Conservation (phyloP, 1,139 yeast genomes). For the Arxiozyma bovina region DNA sequence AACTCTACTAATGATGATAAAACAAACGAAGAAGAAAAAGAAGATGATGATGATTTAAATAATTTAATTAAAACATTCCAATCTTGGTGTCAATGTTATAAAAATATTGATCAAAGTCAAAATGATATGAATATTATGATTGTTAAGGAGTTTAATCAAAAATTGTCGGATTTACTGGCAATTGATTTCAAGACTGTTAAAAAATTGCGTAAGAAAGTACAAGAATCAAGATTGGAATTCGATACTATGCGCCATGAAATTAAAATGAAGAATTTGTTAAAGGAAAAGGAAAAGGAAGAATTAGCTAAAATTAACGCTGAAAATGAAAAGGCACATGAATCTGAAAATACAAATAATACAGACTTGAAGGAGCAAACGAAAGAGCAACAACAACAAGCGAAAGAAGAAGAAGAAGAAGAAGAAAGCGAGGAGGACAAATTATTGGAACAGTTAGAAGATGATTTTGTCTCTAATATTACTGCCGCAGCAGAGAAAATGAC, state of each 20-base stretch:
- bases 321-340: not conserved
- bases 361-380: not conserved
- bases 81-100: conserved; percentile 46
- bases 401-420: conserved; percentile 1
- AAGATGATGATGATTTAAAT: conserved; percentile 27
- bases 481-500: conserved; percentile 72
- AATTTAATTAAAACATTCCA: conserved; percentile 22
- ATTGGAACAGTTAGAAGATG: conserved; percentile 64
- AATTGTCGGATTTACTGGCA: conserved; percentile 44
- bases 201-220: conserved; percentile 58
- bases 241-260: conserved; percentile 56
- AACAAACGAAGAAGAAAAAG: conserved; percentile 23
- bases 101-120: conserved; percentile 38
- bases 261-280: conserved; percentile 32
- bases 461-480: conserved; percentile 66
- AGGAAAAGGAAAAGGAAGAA: conserved; percentile 16
- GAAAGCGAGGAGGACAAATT: conserved; percentile 24
- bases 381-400: not conserved
- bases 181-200: conserved; percentile 53
- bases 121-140: conserved; percentile 54
- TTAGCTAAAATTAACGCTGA: not conserved
- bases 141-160: conserved; percentile 46
- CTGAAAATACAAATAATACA: not conserved
- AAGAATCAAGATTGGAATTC: conserved; percentile 57
- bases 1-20: conserved; percentile 29